These are phyloP conservation scores for Trypanosoma caninum DNA, from an alignment of 208 protist genomes.

Conservation along the genomic window DNA sequence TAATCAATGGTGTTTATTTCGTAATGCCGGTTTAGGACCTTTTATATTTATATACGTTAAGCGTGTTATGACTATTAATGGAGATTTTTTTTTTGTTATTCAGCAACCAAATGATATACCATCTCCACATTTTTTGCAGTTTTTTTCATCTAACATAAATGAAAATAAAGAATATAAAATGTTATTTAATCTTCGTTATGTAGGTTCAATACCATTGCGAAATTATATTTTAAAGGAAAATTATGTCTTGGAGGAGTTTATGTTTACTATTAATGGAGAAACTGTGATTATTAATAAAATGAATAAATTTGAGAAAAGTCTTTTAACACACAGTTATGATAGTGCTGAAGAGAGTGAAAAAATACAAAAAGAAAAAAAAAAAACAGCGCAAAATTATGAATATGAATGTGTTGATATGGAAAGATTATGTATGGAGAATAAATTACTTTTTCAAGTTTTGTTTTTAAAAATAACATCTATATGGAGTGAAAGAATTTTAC, in stretches of 20 bases:
- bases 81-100: neutral
- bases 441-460: neutral
- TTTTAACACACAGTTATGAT: neutral
- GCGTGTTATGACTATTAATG: neutral
- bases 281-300: neutral
- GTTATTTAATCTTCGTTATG: neutral
- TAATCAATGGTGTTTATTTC: conserved; percentile 3
- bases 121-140: neutral
- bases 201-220: neutral
- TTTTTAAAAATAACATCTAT: conserved; percentile 2
- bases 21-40: conserved; percentile 13
- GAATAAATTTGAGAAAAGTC: neutral
- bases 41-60: conserved; percentile 13
- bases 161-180: neutral
- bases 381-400: neutral
- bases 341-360: neutral
- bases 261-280: neutral
- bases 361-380: neutral
- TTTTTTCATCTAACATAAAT: neutral
- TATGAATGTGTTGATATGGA: no score
- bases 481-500: conserved; percentile 15
- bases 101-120: neutral
- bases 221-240: no score
- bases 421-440: neutral
- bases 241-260: no score